Percentiles rank a stretch among this genome's conserved stretches.
These are phyloP conservation scores for Pichia sp. DNA, from an alignment of 1,139 yeast genomes.

Conservation along the genomic window DNA sequence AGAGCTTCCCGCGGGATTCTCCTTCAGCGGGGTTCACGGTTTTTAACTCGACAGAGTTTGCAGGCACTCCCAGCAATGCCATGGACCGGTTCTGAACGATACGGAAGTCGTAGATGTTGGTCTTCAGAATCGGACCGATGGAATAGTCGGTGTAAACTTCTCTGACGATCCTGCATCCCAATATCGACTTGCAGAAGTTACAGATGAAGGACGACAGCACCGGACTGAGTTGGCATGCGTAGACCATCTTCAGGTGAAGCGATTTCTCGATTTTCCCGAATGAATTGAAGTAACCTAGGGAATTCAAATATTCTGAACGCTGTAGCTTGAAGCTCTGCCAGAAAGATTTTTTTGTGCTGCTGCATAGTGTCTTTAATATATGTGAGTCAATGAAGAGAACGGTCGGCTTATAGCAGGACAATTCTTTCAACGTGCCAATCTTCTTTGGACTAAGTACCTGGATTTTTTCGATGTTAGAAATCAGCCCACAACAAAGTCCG, in stretches of 20 bases:
- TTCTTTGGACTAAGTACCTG: conserved; percentile 13
- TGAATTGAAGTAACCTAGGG: conserved; percentile 38
- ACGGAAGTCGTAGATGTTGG: conserved; percentile 63
- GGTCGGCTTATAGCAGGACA: conserved; percentile 19
- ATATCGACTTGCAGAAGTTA: conserved; percentile 43
- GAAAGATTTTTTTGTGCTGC: conserved; percentile 12
- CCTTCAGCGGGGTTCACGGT: conserved; percentile 35
- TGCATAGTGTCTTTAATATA: conserved; percentile 12
- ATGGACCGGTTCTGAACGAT: conserved; percentile 27
- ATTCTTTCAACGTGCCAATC: conserved; percentile 3
- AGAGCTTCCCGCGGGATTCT: conserved; percentile 45
- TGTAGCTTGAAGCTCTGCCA: conserved; percentile 18
- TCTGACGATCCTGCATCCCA: conserved; percentile 47
- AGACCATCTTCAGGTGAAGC: conserved; percentile 21
- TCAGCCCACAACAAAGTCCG: conserved; percentile 26
- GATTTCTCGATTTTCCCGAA: conserved; percentile 27
- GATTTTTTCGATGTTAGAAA: conserved; percentile 21
- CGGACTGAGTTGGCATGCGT: conserved; percentile 20
- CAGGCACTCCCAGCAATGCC: conserved; percentile 40
- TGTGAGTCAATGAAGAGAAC: conserved; percentile 23
- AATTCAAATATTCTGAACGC: conserved; percentile 25
- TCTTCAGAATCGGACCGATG: conserved; percentile 54
- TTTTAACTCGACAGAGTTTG: conserved; percentile 49
- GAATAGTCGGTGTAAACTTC: conserved; percentile 48
- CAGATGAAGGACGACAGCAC: conserved; percentile 30